These are phyloP conservation scores for Auricularia sp. DNA, from an alignment of 768 basidiomycete genomes.

Conservation along the genomic window DNA sequence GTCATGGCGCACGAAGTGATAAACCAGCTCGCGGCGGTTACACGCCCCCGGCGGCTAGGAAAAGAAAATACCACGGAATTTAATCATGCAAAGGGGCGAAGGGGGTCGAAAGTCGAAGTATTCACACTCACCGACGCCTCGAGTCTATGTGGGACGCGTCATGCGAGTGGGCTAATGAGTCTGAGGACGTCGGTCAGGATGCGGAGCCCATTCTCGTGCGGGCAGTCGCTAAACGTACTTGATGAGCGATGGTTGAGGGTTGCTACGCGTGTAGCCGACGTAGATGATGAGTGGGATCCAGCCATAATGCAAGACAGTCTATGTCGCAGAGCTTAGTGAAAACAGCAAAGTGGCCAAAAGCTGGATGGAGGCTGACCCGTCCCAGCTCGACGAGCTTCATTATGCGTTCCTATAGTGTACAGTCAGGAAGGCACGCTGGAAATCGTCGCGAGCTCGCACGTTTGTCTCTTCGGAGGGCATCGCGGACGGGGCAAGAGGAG, in stretches of 20 bases:
- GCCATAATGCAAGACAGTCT: conserved; percentile 88
- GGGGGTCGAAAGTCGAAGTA: neutral
- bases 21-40: conserved; percentile 1
- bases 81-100: conserved; percentile 8
- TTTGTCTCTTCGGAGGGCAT: conserved; percentile 93
- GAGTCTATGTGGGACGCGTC: conserved; percentile 17
- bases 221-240: conserved; percentile 51
- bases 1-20: neutral
- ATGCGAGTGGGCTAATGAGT: conserved; percentile 90
- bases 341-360: neutral
- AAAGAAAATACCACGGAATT: conserved; percentile 9
- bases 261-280: conserved; percentile 85
- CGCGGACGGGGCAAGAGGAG: conserved; percentile 9
- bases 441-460: conserved; percentile 28
- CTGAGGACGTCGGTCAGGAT: conserved; percentile 28
- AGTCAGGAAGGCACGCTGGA: neutral
- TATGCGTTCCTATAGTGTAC: conserved; percentile 57
- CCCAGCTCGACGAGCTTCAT: conserved; percentile 70
- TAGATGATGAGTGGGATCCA: conserved; percentile 98
- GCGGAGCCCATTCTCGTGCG: neutral
- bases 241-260: conserved; percentile 89
- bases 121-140: neutral
- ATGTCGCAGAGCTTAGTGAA: conserved; percentile 1
- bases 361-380: conserved; percentile 43
- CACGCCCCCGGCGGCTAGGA: conserved; percentile 5